A percentile compares a stretch with the other conserved stretches of the same genome.
phyloP scores from a whole-genome alignment of 2,329 filamentous ascomycete genomes.

The Neobulgaria alba region DNA sequence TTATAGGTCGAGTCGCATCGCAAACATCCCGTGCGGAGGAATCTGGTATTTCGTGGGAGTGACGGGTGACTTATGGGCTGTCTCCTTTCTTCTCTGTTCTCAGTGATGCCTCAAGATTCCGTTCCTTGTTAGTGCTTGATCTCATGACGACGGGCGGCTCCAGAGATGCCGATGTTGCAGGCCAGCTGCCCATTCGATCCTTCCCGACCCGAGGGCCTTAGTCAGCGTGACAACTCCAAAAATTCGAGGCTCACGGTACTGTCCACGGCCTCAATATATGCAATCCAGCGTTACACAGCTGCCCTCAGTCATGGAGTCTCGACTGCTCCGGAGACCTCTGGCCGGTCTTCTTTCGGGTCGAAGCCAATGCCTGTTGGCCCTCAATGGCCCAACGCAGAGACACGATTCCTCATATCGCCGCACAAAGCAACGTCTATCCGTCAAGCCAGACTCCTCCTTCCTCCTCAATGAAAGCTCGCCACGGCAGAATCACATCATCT shows the following conservation, averaged over 20 bases:
- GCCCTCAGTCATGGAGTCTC: conserved; percentile 21
- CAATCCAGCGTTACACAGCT: background rate
- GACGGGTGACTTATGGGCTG: conserved; percentile 14
- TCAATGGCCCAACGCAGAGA: conserved; percentile 23
- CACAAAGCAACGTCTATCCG: conserved; percentile 34
- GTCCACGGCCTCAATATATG: background rate
- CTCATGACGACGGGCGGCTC: conserved; percentile 8
- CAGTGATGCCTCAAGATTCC: conserved; percentile 8
- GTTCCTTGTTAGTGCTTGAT: conserved; percentile 3
- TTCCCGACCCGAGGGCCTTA: background rate
- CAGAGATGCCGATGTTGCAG: background rate
- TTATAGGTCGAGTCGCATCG: background rate
- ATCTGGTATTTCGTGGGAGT: background rate
- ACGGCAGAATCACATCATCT: conserved; percentile 40
- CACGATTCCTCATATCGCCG: conserved; percentile 29
- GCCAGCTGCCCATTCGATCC: too few relatives aligned
- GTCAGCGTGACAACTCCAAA: background rate
- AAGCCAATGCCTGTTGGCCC: conserved; percentile 22
- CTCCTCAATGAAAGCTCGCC: conserved; percentile 30
- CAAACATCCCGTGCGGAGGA: background rate
- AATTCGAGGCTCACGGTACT: background rate
- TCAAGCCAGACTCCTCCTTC: conserved; percentile 54
- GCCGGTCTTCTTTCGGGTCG: conserved; percentile 19
- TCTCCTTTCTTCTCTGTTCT: conserved; percentile 4
- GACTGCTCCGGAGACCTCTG: conserved; percentile 25